Evolutionary conservation across 805 yeast genomes (phyloP).

Genomic region (Saturnispora hagleri): DNA sequence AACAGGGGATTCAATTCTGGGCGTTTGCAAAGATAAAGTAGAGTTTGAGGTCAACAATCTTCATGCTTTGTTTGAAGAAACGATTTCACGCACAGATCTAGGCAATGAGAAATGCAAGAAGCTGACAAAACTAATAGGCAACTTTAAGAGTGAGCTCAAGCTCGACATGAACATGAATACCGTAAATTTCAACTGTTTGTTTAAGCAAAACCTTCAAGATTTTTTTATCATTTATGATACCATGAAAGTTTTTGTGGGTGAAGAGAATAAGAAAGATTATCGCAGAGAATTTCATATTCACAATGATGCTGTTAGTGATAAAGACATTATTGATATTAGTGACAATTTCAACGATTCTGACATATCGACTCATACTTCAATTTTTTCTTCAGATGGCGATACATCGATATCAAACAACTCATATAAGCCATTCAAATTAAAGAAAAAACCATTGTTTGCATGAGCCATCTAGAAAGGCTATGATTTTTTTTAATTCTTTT

Average conservation of each 20-base stretch:
- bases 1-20: conserved; percentile 13
- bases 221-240: conserved; percentile 22
- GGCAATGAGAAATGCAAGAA: conserved; percentile 10
- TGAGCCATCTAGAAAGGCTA: too few relatives aligned
- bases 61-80: conserved; percentile 12
- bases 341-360: conserved; percentile 8
- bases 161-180: conserved; percentile 19
- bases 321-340: conserved; percentile 8
- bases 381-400: conserved; percentile 7
- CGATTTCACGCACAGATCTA: conserved; percentile 8
- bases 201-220: conserved; percentile 23
- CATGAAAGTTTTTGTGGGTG: conserved; percentile 15
- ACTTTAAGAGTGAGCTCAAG: conserved; percentile 16
- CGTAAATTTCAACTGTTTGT: conserved; percentile 16
- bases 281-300: not conserved
- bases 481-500: not conserved
- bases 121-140: conserved; percentile 12
- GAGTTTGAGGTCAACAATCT: conserved; percentile 12
- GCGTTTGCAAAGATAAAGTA: conserved; percentile 18
- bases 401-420: not conserved
- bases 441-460: not conserved
- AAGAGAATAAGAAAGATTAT: not conserved
- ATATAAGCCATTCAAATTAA: conserved; percentile 10
- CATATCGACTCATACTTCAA: conserved; percentile 5
- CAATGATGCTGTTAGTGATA: not conserved